Conservation (phyloP, 2,329 filamentous ascomycete species). For the Aspergillus tanneri region DNA sequence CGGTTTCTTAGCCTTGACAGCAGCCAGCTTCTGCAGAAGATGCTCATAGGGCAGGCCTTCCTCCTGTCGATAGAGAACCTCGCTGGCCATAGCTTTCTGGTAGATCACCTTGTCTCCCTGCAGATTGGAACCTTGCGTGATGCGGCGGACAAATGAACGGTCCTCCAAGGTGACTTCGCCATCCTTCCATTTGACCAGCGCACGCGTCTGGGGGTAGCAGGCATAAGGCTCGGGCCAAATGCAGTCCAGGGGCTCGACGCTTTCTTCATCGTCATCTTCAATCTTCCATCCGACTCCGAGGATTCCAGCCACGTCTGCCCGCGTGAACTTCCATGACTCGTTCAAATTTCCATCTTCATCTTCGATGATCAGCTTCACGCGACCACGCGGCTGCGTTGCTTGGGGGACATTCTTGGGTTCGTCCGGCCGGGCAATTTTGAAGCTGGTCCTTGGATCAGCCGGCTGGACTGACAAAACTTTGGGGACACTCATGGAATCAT, state of each 20-base stretch:
- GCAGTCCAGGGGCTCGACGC: not conserved
- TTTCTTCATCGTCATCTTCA: conserved; percentile 7
- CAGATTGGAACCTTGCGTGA: not conserved
- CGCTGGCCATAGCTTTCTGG: not conserved
- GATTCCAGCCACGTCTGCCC: conserved; percentile 3
- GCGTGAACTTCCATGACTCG: conserved; percentile 6
- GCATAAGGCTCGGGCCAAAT: not conserved
- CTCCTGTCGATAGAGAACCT: not conserved
- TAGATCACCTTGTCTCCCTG: not conserved
- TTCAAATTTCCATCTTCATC: not conserved
- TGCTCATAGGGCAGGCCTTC: not conserved
- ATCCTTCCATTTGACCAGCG: not conserved
- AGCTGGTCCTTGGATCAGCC: not conserved
- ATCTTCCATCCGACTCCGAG: conserved; percentile 10
- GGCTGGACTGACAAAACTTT: not conserved
- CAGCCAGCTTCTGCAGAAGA: not conserved
- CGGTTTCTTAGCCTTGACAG: not conserved
- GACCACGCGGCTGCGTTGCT: conserved; percentile 2
- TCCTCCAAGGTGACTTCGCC: not conserved
- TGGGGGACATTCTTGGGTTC: not conserved
- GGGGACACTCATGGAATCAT: not conserved
- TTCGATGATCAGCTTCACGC: not conserved
- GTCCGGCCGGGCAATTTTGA: too few relatives aligned
- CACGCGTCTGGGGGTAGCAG: not conserved
- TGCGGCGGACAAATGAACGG: not conserved